Conservation (phyloP, 768 basidiomycete genomes). For the Chalciporus pseudorubinellus region DNA sequence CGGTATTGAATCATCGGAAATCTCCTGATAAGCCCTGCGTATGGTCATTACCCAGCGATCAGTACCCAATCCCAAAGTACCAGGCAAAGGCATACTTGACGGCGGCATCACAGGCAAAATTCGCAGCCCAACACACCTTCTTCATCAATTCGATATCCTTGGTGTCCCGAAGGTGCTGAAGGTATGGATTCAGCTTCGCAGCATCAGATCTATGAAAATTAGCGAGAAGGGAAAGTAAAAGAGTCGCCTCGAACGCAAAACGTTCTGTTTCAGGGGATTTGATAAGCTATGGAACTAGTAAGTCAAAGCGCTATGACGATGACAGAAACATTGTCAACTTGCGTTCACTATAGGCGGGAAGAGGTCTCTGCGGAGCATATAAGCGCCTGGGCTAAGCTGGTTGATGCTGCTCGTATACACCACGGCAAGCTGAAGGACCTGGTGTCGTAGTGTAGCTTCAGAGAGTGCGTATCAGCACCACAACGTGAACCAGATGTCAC, state of each 20-base stretch:
- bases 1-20: constrained; percentile 51
- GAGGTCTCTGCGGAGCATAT: constrained; percentile 61
- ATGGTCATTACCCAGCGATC: background rate
- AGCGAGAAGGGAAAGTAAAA: constrained; percentile 60
- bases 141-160: constrained; percentile 51
- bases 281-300: constrained; percentile 43
- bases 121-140: constrained; percentile 56
- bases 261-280: constrained; percentile 52
- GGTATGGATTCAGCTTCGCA: constrained; percentile 64
- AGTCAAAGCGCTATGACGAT: background rate
- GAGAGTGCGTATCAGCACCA: background rate
- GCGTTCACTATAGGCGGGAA: constrained; percentile 54
- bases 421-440: constrained; percentile 54
- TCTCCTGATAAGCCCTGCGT: constrained; percentile 53
- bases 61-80: background rate
- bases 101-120: constrained; percentile 48
- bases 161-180: constrained; percentile 49
- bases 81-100: constrained; percentile 42
- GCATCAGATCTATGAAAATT: constrained; percentile 76
- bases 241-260: constrained; percentile 56
- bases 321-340: constrained; percentile 16
- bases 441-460: constrained; percentile 49
- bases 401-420: constrained; percentile 57
- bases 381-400: constrained; percentile 69
- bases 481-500: background rate